phyloP scores from a whole-genome alignment of 164 flowering plant genomes.

The Tetrastigma voinierianum region DNA sequence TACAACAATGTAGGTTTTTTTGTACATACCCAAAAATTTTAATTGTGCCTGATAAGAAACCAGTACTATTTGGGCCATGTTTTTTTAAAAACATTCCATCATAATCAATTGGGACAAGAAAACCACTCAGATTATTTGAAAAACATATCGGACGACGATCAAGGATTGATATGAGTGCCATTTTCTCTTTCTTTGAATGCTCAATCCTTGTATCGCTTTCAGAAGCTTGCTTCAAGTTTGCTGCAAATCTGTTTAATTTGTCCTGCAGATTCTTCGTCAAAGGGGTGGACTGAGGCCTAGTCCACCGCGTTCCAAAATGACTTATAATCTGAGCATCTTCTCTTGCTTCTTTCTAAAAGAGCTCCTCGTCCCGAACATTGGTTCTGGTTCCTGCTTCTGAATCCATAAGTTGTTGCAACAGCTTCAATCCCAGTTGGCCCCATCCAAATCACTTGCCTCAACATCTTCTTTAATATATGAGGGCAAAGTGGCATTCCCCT shows the following conservation, averaged over 20 bases:
- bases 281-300: constrained; percentile 86
- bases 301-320: constrained; percentile 91
- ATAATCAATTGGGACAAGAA: no score
- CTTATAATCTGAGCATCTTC: constrained; percentile 90
- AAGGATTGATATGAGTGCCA: constrained; percentile 82
- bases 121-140: no score
- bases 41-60: no score
- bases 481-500: constrained; percentile 89
- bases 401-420: constrained; percentile 85
- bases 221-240: constrained; percentile 85
- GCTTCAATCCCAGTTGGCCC: constrained; percentile 76
- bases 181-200: constrained; percentile 89
- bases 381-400: constrained; percentile 85
- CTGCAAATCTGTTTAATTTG: constrained; percentile 83
- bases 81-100: no score
- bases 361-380: constrained; percentile 82
- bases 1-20: no score
- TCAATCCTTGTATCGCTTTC: constrained; percentile 83
- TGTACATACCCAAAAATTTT: no score
- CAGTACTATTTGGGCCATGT: no score
- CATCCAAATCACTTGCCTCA: no score
- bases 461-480: constrained; percentile 90
- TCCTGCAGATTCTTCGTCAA: constrained; percentile 88
- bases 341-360: constrained; percentile 87
- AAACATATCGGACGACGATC: constrained; percentile 80